Conservation (phyloP, 169 alveolate species). For the Eimeria acervulina region DNA sequence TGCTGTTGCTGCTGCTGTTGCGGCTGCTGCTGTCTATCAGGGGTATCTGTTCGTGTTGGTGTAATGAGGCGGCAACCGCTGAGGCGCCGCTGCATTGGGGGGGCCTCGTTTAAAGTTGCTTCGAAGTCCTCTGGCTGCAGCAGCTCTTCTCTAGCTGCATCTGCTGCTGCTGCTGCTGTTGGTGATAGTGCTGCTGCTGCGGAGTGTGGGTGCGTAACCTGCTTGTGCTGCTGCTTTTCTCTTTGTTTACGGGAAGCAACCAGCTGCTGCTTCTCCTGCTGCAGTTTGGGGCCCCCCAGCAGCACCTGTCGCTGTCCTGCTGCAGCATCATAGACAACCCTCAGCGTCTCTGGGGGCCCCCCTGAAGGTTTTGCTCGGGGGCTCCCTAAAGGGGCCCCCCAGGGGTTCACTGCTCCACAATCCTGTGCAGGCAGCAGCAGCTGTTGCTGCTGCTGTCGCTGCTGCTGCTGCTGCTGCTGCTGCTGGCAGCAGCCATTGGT, state of each 20-base stretch:
- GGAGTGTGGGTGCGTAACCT: not conserved
- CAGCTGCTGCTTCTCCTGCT: not conserved
- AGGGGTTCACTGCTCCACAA: not conserved
- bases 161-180: constrained; percentile 28
- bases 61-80: not conserved
- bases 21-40: not conserved
- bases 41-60: not conserved
- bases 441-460: constrained; percentile 4
- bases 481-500: not conserved
- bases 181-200: constrained; percentile 5
- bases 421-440: not conserved
- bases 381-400: not conserved
- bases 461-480: constrained; percentile 19
- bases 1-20: not conserved
- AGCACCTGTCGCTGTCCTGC: constrained; percentile 29
- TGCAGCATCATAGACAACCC: not conserved
- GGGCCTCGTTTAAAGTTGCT: not conserved
- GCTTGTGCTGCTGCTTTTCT: not conserved
- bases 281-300: not conserved
- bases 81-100: not conserved
- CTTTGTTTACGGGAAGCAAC: not conserved
- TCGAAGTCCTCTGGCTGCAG: not conserved
- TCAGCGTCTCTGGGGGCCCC: not conserved
- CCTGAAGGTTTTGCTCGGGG: not conserved
- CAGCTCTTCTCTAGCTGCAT: not conserved